phyloP scores from a whole-genome alignment of 257 asterid species.

The Fraxinus pennsylvanica region DNA sequence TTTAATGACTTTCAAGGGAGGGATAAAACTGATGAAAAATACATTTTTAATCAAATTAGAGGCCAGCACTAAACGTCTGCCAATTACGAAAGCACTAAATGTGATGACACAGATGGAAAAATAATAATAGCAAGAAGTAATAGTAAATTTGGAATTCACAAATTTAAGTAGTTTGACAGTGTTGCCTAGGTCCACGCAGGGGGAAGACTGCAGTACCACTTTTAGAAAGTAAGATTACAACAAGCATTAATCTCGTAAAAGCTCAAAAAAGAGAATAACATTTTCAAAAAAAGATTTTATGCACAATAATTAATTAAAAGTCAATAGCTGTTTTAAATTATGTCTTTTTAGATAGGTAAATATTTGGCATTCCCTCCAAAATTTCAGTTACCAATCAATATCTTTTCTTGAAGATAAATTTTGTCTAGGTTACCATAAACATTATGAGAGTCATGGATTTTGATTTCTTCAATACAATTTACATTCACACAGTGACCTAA shows the following conservation, averaged over 20 bases:
- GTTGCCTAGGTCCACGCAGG: not conserved
- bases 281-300: not conserved
- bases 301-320: not conserved
- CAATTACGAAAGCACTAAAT: not conserved
- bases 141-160: not conserved
- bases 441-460: not conserved
- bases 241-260: not conserved
- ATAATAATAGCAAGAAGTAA: not conserved
- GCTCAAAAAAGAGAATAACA: not conserved
- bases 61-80: not conserved
- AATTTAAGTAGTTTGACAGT: not conserved
- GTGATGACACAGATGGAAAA: not conserved
- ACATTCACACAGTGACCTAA: not conserved
- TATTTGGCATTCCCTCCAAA: not conserved
- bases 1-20: not conserved
- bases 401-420: not conserved
- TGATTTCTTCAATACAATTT: not conserved
- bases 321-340: not conserved
- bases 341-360: not conserved
- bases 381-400: not conserved
- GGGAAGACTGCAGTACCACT: not conserved
- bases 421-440: not conserved
- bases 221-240: too few relatives aligned
- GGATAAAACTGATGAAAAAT: not conserved
- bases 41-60: not conserved